phyloP scores from a whole-genome alignment of 2,329 filamentous ascomycete genomes.

The Pseudogymnoascus sp. region DNA sequence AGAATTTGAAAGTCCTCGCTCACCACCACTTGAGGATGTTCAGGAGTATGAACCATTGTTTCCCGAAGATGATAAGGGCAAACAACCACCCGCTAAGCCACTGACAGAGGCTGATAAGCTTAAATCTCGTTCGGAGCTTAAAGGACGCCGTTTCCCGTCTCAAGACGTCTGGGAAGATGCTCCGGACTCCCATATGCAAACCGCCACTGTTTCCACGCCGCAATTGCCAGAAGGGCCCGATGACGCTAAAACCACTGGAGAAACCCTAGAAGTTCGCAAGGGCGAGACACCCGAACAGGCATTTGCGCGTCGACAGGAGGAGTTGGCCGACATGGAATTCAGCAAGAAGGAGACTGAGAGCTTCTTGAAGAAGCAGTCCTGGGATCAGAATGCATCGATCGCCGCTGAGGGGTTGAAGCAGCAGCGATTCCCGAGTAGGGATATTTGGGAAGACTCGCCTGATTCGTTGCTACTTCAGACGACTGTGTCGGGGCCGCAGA shows the following conservation, averaged over 20 bases:
- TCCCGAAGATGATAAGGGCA: conserved; percentile 63
- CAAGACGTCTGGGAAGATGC: conserved; percentile 97
- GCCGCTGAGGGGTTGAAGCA: conserved; percentile 47
- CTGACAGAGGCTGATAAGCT: conserved; percentile 48
- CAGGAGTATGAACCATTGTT: conserved; percentile 95
- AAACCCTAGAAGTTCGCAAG: conserved; percentile 13
- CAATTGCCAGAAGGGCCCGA: conserved; percentile 47
- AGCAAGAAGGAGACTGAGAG: conserved; percentile 34
- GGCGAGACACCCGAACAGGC: conserved; percentile 53
- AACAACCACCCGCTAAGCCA: conserved; percentile 31
- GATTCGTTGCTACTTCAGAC: conserved; percentile 76
- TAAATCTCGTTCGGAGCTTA: conserved; percentile 45
- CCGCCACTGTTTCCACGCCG: conserved; percentile 77
- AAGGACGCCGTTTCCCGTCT: conserved; percentile 75
- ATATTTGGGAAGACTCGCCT: conserved; percentile 92
- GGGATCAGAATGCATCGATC: conserved; percentile 45
- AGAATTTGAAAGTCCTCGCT: conserved; percentile 39
- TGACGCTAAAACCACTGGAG: conserved; percentile 9
- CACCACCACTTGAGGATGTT: conserved; percentile 76
- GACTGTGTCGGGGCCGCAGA: conserved; percentile 55
- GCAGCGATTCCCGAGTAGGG: conserved; percentile 74
- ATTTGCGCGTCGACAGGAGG: conserved; percentile 61
- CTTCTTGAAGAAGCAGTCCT: conserved; percentile 47
- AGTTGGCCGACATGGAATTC: conserved; percentile 54
- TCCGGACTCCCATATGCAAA: conserved; percentile 73